Evolutionary conservation across 2,329 filamentous ascomycete species (phyloP).

Genomic region (Phyllosticta citribraziliensis): DNA sequence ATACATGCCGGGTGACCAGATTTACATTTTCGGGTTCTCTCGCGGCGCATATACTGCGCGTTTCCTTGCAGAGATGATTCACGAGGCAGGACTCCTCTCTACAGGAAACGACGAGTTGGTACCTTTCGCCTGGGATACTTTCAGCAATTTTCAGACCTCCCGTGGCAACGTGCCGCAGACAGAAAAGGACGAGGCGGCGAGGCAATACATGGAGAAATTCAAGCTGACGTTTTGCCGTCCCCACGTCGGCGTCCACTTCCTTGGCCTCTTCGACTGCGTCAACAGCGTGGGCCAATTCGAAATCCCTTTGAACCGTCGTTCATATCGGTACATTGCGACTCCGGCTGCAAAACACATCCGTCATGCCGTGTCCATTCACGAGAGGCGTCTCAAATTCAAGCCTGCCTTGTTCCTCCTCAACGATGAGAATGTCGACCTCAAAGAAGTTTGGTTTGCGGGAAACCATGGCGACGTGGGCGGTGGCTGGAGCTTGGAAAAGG

Average conservation of each 20-base stretch:
- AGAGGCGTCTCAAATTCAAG: slow-evolving; percentile 37
- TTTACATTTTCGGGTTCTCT: slow-evolving; percentile 27
- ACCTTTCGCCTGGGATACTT: slow-evolving; percentile 15
- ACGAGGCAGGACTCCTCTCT: slow-evolving; percentile 17
- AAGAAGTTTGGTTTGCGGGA: slow-evolving; percentile 37
- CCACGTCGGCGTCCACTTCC: slow-evolving; percentile 33
- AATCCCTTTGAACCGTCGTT: slow-evolving; percentile 26
- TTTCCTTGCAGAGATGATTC: slow-evolving; percentile 22
- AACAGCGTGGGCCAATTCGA: slow-evolving; percentile 28
- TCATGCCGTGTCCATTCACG: slow-evolving; percentile 37
- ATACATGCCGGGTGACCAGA: slow-evolving; percentile 21
- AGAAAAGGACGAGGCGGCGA: background rate
- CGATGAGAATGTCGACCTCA: slow-evolving; percentile 11
- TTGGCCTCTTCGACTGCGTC: slow-evolving; percentile 35
- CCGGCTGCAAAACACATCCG: slow-evolving; percentile 29
- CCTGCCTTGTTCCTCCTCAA: slow-evolving; percentile 12
- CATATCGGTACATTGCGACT: slow-evolving; percentile 28
- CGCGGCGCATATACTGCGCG: slow-evolving; percentile 26
- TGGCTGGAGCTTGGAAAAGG: slow-evolving; percentile 32
- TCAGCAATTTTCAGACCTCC: slow-evolving; percentile 12
- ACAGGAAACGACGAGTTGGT: slow-evolving; percentile 17
- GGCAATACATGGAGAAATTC: slow-evolving; percentile 1
- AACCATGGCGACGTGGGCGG: slow-evolving; percentile 37
- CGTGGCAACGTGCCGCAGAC: slow-evolving; percentile 5
- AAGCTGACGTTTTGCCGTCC: slow-evolving; percentile 28